A percentile compares a stretch with the other conserved stretches of the same genome.
Evolutionary conservation across 306 rosid species (phyloP).

Genomic region (Cucurbita maxima): DNA sequence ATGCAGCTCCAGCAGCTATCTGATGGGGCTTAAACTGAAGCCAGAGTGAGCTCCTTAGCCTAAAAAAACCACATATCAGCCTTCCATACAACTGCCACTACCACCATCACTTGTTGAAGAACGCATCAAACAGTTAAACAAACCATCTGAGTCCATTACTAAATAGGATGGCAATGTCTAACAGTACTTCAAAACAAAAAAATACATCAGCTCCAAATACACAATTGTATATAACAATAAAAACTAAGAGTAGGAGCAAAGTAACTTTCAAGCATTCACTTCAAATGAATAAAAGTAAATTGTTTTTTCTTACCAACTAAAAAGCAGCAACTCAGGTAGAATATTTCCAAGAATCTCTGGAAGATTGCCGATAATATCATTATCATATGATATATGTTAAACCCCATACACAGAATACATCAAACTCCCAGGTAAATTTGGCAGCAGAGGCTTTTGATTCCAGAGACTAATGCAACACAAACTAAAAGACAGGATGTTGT

Average conservation of each 20-base stretch:
- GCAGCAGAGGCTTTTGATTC: constrained; percentile 64
- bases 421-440: constrained; percentile 65
- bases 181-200: constrained; percentile 40
- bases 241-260: constrained; percentile 23
- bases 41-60: constrained; percentile 98
- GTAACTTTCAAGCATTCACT: constrained; percentile 17
- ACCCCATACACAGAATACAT: constrained; percentile 55
- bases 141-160: constrained; percentile 50
- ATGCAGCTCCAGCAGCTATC: constrained; percentile 95
- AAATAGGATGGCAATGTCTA: constrained; percentile 29
- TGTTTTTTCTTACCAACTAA: constrained; percentile 83
- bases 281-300: constrained; percentile 35
- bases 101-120: constrained; percentile 14
- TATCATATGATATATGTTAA: constrained; percentile 46
- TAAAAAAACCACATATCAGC: constrained; percentile 22
- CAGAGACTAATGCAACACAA: constrained; percentile 40
- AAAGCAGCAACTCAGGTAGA: constrained; percentile 98
- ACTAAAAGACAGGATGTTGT: constrained; percentile 36
- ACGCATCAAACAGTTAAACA: constrained; percentile 34
- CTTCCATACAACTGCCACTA: background rate
- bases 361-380: constrained; percentile 83
- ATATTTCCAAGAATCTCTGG: constrained; percentile 88
- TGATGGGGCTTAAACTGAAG: constrained; percentile 94
- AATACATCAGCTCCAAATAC: constrained; percentile 28
- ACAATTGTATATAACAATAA: constrained; percentile 13